phyloP scores from a whole-genome alignment of 225 moss, liverwort and hornwort species.

The Rhytidiadelphus loreus region DNA sequence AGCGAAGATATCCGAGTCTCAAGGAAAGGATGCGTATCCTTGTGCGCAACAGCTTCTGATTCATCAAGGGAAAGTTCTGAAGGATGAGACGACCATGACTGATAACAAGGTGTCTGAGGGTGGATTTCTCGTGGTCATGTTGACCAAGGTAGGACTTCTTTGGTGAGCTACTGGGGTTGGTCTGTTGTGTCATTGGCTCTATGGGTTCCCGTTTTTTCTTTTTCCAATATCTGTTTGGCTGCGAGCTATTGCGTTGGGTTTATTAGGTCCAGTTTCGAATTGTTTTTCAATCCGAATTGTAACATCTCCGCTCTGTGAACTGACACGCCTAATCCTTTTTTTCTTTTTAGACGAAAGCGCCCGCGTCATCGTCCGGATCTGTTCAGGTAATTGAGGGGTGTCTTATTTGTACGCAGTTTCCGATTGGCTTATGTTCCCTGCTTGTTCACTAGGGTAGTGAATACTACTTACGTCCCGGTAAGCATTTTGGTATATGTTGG shows the following conservation, averaged over 20 bases:
- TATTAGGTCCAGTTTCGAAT: neutral
- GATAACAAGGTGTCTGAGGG: conserved; percentile 94
- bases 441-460: neutral
- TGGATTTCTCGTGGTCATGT: conserved; percentile 94
- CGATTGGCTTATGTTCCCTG: neutral
- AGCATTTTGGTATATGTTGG: neutral
- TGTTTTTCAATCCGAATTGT: neutral
- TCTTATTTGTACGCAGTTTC: neutral
- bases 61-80: conserved; percentile 96
- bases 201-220: neutral
- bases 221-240: neutral
- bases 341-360: conserved; percentile 41
- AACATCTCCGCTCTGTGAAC: neutral
- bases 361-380: conserved; percentile 58
- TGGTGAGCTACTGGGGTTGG: neutral
- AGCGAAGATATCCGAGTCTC: conserved; percentile 73
- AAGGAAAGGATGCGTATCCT: conserved; percentile 82
- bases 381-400: conserved; percentile 33
- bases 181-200: neutral
- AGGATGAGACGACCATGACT: conserved; percentile 90
- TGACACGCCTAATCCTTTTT: neutral
- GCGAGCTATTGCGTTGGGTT: neutral
- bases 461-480: neutral
- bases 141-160: conserved; percentile 64
- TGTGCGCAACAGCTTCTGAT: conserved; percentile 93